A percentile compares a stretch with the other conserved stretches of the same genome.
phyloP scores from a whole-genome alignment of 306 rosid genomes.

The Lithocarpus polystachyus region DNA sequence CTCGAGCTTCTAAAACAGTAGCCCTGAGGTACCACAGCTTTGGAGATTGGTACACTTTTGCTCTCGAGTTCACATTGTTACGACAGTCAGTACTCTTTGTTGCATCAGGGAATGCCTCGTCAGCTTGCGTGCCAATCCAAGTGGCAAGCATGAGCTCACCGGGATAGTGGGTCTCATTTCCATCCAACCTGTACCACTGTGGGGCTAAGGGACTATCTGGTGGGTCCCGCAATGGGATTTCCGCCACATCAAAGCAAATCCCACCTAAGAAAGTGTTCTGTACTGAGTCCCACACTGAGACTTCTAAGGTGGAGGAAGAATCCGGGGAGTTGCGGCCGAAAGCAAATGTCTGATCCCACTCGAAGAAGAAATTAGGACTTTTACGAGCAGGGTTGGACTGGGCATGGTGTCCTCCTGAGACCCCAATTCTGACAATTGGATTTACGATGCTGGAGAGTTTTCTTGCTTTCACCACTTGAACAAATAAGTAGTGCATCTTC shows the following conservation, averaged over 20 bases:
- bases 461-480: conserved; percentile 70
- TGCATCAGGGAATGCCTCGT: conserved; percentile 74
- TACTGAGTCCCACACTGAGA: conserved; percentile 59
- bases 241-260: conserved; percentile 69
- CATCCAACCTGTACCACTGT: conserved; percentile 86
- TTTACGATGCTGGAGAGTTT: conserved; percentile 47
- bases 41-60: conserved; percentile 78
- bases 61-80: conserved; percentile 36
- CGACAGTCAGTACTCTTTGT: conserved; percentile 59
- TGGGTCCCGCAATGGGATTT: conserved; percentile 78
- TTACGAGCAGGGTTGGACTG: conserved; percentile 57
- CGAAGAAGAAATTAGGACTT: conserved; percentile 38
- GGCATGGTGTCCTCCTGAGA: conserved; percentile 43
- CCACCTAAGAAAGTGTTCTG: conserved; percentile 52
- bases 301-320: conserved; percentile 59
- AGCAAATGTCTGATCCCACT: conserved; percentile 94
- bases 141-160: conserved; percentile 92
- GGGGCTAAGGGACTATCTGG: conserved; percentile 86
- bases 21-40: conserved; percentile 86
- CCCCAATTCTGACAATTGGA: conserved; percentile 55
- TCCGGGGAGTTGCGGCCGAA: conserved; percentile 61
- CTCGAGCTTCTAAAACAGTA: conserved; percentile 75
- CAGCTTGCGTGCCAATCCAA: conserved; percentile 92
- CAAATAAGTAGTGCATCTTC: conserved; percentile 87
- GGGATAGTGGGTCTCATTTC: conserved; percentile 42